Base-by-base conservation (phyloP, 1,284 basidiomycete genomes). In the Trametes versicolor region DNA sequence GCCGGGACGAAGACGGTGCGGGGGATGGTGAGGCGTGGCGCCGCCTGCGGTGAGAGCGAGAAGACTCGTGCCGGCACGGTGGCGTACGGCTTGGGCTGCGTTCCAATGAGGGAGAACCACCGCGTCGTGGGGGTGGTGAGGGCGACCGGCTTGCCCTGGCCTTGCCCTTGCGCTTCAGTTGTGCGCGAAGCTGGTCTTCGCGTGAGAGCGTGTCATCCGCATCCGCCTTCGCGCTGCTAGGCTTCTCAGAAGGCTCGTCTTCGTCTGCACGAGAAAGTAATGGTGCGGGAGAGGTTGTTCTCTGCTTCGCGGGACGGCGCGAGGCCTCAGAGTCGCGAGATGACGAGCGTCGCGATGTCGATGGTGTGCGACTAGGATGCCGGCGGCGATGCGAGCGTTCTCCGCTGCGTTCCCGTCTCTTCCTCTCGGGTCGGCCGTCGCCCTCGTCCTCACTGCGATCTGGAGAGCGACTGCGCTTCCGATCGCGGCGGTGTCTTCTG, bases 111-210 rank as follows among this genome's bases (percentile, higher is more conserved):
- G 39, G 63, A 17, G 68, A 64, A 9, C 62, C 63, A 25, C 1
- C 49, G 6, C 41, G 53, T 17, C 45, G 57, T 9, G 68, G 53
- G n/a, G 36, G 2, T 0, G 51, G 67, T 1, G 57, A 62, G 10
- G 61, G 60, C 21, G 58, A 59, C 47, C 62, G 62, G 8, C 63
- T 58, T 13, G 58, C 60, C 0, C 47, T 58, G 4, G 73, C 71
- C 62, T 74, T 77, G 29, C 69, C 72, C 66, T 81, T 83, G 17
- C 77, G 77, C 66, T 79, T 81, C 45, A 75, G 63, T 53, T 65
- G 54, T 5, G 65, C 70, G 13, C 68, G 74, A 45, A 69, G 71
- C 55, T 73, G 68, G 55, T 66, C 65, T 67, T 66, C 74, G 63
- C 70, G 63, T 36, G 65, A 62, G 58, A 41, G 71, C 56, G 13